Evolutionary conservation across 2,329 filamentous ascomycete genomes (phyloP), one percentile per base, ranked within the genome.

Genomic region (Anthostomella pinea): DNA sequence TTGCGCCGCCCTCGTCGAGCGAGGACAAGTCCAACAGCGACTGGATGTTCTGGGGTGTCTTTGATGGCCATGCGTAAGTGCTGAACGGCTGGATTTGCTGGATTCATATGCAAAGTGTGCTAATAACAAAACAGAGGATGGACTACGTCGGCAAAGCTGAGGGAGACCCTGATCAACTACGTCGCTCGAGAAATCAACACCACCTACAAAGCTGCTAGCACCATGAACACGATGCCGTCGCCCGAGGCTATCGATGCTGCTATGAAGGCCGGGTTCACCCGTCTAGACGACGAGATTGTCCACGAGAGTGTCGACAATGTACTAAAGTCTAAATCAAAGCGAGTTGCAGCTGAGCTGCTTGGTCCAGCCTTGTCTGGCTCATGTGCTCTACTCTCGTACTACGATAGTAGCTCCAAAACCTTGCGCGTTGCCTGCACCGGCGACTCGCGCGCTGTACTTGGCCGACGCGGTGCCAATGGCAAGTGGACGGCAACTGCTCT

Each of bases 41-140:
- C 64, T 98, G 93, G 93, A 97, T 97, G 89, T 98, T 98, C 63
- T 98, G 94, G 93, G 93, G 90, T 39, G 90, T 98, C 13, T 98
- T 97, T 63, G 93, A 98, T 59, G 93, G 93, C 1, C 93, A 98
- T 65, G 87, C 87, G 87, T 91, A 69, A 64, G 77, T 75, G 43
- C 7, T 17, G 14, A 5, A 27, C 16, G 6, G 9, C n/a, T n/a
- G n/a, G n/a, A n/a, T n/a, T n/a, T n/a, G n/a, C n/a, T n/a, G n/a
- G n/a, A n/a, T n/a, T n/a, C n/a, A n/a, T n/a, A n/a, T n/a, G n/a
- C n/a, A n/a, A 35, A 34, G 15, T 24, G 36, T 32, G 41, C 30
- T 37, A 33, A 38, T 44, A 45, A 51, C 39, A 30, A n/a, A 10
- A 50, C 52, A 94, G 88, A 29, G 93, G 93, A 51, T 98, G 93